Evolutionary conservation across 108 stramenopile species (phyloP), one percentile per base, ranked within the genome.

Genomic region (Craspedostauros australis): DNA sequence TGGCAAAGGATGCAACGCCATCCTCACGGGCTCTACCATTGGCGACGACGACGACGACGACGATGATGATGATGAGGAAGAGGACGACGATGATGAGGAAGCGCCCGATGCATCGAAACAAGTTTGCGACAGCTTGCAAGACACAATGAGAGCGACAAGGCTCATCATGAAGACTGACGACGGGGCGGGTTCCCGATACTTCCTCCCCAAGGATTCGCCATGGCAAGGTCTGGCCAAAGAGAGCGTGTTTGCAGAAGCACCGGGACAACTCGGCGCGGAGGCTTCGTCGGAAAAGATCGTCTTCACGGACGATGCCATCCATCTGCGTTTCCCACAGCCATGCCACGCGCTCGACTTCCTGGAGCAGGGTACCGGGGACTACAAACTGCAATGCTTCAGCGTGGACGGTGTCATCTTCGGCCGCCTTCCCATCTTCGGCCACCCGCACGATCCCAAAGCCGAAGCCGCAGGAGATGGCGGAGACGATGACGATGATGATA

Each of bases 361-460:
- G 18, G 43, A 78, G n/a, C 53, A 53, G 27, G 62, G 75, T 7
- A 68, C 46, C 9, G 62, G 53, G 2, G 63, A 58, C 26, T 42
- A 60, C 29, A 53, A 60, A 12, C 41, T 68, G 5, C 28, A 57
- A 38, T 42, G 26, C n/a, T 60, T 60, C 29, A 29, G 19, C 49
- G 24, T 66, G 29, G 60, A 77, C 20, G 87, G 83, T 4, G 62
- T 84, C 19, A 57, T 91, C 12, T 84, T 83, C 62, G 89, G 89
- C 18, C 69, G 89, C n/a, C 75, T 91, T 31, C 80, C 85, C 5
- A 85, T 91, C 55, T 91, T 91, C 62, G 89, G 84, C 23, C 69
- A 76, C 0, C 76, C 80, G 11, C 66, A 72, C 1, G 67, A 68
- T 39, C 57, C 66, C 27, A 36, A 56, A 2, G 62, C 31, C 4